Conservation (phyloP, 495 filamentous ascomycete genomes). For the Penicillium crystallinum region DNA sequence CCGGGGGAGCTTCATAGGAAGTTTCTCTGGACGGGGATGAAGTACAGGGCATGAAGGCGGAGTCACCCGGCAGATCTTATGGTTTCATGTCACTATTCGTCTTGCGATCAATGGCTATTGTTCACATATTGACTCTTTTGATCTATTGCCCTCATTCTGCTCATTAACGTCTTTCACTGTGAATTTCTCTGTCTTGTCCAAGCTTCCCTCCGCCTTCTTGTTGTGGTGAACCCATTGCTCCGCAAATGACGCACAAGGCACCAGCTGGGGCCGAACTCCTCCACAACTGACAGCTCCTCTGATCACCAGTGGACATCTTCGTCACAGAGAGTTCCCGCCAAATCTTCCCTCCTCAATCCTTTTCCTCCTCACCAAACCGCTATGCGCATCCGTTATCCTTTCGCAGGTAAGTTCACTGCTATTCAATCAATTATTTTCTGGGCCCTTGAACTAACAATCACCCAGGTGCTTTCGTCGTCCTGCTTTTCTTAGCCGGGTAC, state of each 20-base stretch:
- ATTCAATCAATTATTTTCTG: constrained; percentile 2
- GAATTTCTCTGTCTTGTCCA: neutral
- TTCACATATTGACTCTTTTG: neutral
- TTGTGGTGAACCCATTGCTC: constrained; percentile 5
- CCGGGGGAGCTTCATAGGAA: constrained; percentile 28
- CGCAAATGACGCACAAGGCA: constrained; percentile 31
- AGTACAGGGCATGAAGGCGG: constrained; percentile 33
- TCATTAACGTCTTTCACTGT: neutral
- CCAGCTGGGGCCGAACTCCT: constrained; percentile 17
- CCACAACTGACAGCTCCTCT: constrained; percentile 11
- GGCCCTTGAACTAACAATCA: constrained; percentile 13
- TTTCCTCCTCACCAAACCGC: constrained; percentile 8
- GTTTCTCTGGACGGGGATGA: constrained; percentile 42
- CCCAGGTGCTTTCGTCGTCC: constrained; percentile 64
- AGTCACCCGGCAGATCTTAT: constrained; percentile 31
- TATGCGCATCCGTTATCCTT: constrained; percentile 69
- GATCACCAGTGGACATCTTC: neutral
- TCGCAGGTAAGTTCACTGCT: constrained; percentile 65
- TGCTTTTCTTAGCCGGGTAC: constrained; percentile 72
- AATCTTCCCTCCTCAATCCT: neutral
- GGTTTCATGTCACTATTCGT: constrained; percentile 5
- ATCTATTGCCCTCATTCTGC: neutral
- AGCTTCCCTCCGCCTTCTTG: neutral
- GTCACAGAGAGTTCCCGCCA: neutral
- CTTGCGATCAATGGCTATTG: neutral